Base-by-base conservation (phyloP, 176 grass and related monocot genomes). In the Chloris gayana region DNA sequence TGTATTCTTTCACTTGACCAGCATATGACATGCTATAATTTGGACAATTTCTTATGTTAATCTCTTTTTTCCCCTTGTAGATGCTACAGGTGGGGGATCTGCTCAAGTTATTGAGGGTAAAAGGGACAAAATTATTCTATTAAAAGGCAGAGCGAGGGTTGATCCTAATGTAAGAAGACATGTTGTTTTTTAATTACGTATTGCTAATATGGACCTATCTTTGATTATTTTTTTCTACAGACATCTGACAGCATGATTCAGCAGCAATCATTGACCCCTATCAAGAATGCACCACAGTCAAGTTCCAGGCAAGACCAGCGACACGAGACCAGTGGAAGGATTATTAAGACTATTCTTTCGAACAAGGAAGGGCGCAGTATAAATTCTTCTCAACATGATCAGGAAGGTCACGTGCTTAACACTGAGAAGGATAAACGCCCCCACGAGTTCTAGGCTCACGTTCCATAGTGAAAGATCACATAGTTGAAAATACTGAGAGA, bases 121-220 rank as follows among this genome's bases (percentile, higher is more conserved):
- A 84, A 99, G 85, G 67, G 84, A 80, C 70, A 99, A 87, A 96
- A 80, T 95, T 79, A 45, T 96, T 71, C 87, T 99, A 79, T 61
- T 99, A 85, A 99, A 93, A 93, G 82, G 76, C 67, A 95, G 86
- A 84, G 82, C 83, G 64, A 99, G 77, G 84, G 87, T 89, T 80
- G 79, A 82, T 89, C 86, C 75, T 70, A 86, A 90, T 75, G 97
- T 95, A 93, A 85, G 74, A 61, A 58, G 26, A 25, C 30, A 21
- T 86, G 45, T 58, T 66, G 30, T 7, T 35, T 58, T 69, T 29
- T 57, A 64, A 24, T 62, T 1, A 73, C 72, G 11, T 77, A 83
- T 74, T 76, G 46, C 88, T 78, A 64, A 33, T 82, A 35, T 69
- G 9, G 41, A 62, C 47, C n/a, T 68, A 61, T 38, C 25, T 35